These are phyloP conservation scores for Xylaria castorea DNA, from an alignment of 495 filamentous ascomycete genomes.

Conservation along the genomic window DNA sequence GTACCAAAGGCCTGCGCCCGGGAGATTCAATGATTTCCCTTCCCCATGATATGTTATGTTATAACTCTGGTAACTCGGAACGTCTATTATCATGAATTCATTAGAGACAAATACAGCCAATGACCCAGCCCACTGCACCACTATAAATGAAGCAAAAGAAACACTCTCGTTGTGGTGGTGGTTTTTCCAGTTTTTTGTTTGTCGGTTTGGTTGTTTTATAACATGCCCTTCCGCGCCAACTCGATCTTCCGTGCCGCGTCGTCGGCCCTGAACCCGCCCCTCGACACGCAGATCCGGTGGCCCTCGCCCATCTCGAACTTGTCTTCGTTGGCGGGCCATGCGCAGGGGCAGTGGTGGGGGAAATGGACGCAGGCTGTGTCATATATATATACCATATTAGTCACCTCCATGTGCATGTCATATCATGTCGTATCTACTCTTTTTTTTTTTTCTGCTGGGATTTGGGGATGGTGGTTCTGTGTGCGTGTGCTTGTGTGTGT, in stretches of 20 bases:
- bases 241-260: constrained; percentile 81
- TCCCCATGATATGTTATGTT: not conserved
- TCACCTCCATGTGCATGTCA: not conserved
- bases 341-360: constrained; percentile 92
- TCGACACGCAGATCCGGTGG: constrained; percentile 78
- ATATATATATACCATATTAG: not conserved
- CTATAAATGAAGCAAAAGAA: not conserved
- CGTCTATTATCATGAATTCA: constrained; percentile 16
- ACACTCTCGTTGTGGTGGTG: not conserved
- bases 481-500: not conserved
- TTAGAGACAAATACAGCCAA: not conserved
- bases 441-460: not conserved
- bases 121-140: not conserved
- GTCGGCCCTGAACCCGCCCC: constrained; percentile 78
- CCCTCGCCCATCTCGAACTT: constrained; percentile 89
- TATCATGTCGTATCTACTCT: not conserved
- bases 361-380: constrained; percentile 80
- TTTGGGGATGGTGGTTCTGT: not conserved
- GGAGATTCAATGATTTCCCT: not conserved
- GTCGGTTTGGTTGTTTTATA: constrained; percentile 55
- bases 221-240: constrained; percentile 79
- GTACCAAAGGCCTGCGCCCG: not conserved
- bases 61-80: constrained; percentile 10
- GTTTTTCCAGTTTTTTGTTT: not conserved
- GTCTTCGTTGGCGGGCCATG: constrained; percentile 80